phyloP scores from a whole-genome alignment of 345 rosid genomes.

The Aegle marmelos region DNA sequence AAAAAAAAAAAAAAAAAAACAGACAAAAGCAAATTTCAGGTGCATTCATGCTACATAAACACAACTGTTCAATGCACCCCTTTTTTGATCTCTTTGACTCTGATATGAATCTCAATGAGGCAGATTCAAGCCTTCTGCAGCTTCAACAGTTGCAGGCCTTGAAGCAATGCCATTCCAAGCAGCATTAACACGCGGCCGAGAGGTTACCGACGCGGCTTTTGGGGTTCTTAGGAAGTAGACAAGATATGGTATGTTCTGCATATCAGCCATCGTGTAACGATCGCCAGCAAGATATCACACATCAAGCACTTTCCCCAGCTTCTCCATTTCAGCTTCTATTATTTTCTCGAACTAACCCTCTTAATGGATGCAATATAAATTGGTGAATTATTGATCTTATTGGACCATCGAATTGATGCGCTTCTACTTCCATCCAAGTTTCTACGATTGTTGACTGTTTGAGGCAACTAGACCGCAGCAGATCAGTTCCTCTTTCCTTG shows the following conservation, averaged over 20 bases:
- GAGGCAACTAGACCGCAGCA: constrained; percentile 16
- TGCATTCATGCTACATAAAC: neutral
- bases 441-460: constrained; percentile 22
- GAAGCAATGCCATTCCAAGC: constrained; percentile 21
- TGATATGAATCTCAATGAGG: neutral
- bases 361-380: constrained; percentile 28
- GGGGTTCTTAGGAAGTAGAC: constrained; percentile 37
- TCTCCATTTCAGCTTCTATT: constrained; percentile 24
- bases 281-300: constrained; percentile 43
- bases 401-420: constrained; percentile 36
- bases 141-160: constrained; percentile 18
- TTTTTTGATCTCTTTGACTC: neutral
- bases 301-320: constrained; percentile 41
- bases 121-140: constrained; percentile 6
- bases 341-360: constrained; percentile 25
- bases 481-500: constrained; percentile 28
- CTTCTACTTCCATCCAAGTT: constrained; percentile 48
- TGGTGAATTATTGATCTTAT: constrained; percentile 22
- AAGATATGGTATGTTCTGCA: constrained; percentile 36
- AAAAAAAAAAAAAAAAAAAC: neutral
- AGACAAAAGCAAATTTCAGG: neutral
- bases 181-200: constrained; percentile 15
- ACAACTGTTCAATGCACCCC: neutral
- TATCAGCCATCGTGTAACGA: constrained; percentile 47
- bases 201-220: neutral